phyloP scores from a whole-genome alignment of 2,329 filamentous ascomycete genomes.

The Aspergillus sp. region DNA sequence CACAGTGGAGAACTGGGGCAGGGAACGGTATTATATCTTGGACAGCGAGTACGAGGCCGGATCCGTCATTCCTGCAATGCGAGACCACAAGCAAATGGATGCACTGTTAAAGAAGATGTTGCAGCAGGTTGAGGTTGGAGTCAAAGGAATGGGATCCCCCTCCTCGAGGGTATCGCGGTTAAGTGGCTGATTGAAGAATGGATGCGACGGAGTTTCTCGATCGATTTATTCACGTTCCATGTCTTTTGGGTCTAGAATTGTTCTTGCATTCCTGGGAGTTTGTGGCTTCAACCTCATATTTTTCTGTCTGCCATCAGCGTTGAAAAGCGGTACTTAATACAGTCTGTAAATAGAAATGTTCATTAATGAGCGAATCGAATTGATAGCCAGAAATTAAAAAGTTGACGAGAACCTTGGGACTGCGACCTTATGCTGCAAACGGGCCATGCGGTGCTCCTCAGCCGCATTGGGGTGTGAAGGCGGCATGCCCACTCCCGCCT shows the following conservation, averaged over 20 bases:
- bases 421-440: slow-evolving; percentile 21
- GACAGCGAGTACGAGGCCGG: slow-evolving; percentile 36
- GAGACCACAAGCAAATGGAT: slow-evolving; percentile 29
- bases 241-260: slow-evolving; percentile 7
- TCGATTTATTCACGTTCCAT: neutral
- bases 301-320: neutral
- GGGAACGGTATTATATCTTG: slow-evolving; percentile 36
- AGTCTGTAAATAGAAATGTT: slow-evolving; percentile 18
- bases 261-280: slow-evolving; percentile 14
- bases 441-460: slow-evolving; percentile 11
- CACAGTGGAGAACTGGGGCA: slow-evolving; percentile 28
- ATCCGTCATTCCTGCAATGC: slow-evolving; percentile 34
- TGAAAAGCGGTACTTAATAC: neutral
- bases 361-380: neutral
- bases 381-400: neutral
- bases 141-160: slow-evolving; percentile 30
- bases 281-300: slow-evolving; percentile 5
- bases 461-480: slow-evolving; percentile 15
- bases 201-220: neutral
- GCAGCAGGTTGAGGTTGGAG: slow-evolving; percentile 28
- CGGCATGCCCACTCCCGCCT: slow-evolving; percentile 4
- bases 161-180: slow-evolving; percentile 25
- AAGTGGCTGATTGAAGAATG: slow-evolving; percentile 13
- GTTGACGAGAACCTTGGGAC: neutral
- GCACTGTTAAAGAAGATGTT: slow-evolving; percentile 30